These are phyloP conservation scores for Aspergillus unguis DNA, from an alignment of 2,329 filamentous ascomycete species.

Conservation along the genomic window DNA sequence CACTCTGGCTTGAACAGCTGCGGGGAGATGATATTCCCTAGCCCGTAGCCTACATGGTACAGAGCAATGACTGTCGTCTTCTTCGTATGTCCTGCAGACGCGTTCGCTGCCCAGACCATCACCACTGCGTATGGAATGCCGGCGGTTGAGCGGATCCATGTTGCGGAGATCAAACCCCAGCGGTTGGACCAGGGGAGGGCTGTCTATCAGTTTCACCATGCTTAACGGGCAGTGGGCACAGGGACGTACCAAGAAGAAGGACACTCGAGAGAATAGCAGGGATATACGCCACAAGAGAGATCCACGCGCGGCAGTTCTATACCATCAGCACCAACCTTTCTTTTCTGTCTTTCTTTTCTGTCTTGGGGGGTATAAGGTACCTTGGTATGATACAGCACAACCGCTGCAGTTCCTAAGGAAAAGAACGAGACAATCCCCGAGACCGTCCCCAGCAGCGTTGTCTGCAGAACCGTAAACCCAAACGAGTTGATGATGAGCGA, in stretches of 20 bases:
- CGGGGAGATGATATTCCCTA: slow-evolving; percentile 45
- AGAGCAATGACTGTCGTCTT: slow-evolving; percentile 36
- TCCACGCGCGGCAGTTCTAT: slow-evolving; percentile 2
- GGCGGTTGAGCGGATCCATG: slow-evolving; percentile 38
- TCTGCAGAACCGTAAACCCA: slow-evolving; percentile 36
- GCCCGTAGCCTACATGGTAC: slow-evolving; percentile 34
- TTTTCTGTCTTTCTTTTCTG: too few species aligned
- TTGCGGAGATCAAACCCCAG: slow-evolving; percentile 35
- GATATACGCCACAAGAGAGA: slow-evolving; percentile 34
- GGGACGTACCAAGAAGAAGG: slow-evolving; percentile 24
- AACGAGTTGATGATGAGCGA: slow-evolving; percentile 47
- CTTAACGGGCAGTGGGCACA: neutral
- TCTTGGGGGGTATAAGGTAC: slow-evolving; percentile 13
- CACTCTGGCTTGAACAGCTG: slow-evolving; percentile 40
- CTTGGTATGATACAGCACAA: slow-evolving; percentile 28
- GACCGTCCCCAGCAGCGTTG: slow-evolving; percentile 23
- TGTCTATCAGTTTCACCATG: neutral
- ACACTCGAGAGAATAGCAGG: slow-evolving; percentile 38
- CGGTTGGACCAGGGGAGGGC: slow-evolving; percentile 38
- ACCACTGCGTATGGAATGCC: slow-evolving; percentile 40
- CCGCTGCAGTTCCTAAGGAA: slow-evolving; percentile 27
- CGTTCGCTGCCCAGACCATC: slow-evolving; percentile 41
- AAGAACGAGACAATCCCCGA: slow-evolving; percentile 26
- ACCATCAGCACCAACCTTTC: neutral
- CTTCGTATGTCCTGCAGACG: slow-evolving; percentile 43